These are phyloP conservation scores for Rhodomyrtus psidioides DNA, from an alignment of 441 rosid genomes.

Conservation along the genomic window DNA sequence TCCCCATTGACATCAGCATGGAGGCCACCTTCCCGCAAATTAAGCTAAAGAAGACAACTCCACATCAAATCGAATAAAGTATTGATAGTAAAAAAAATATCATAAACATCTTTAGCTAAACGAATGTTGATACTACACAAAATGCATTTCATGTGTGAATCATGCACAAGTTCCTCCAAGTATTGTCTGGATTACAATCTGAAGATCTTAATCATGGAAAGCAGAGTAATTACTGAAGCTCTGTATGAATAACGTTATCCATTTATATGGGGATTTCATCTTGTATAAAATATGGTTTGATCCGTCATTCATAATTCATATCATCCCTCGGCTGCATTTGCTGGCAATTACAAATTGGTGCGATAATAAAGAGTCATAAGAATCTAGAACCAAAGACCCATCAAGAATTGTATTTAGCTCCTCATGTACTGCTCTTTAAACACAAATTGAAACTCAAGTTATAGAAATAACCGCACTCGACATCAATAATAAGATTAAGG, in stretches of 20 bases:
- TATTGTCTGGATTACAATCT: background rate
- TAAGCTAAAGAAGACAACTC: constrained; percentile 52
- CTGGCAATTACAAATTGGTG: background rate
- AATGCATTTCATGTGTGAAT: background rate
- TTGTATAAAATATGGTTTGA: background rate
- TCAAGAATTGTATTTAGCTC: background rate
- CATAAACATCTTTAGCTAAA: background rate
- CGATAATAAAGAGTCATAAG: background rate
- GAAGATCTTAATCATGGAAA: background rate
- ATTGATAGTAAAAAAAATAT: background rate
- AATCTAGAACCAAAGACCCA: background rate
- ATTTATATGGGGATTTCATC: background rate
- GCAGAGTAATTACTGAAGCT: background rate
- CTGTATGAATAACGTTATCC: background rate
- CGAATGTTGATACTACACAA: background rate
- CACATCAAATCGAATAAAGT: background rate
- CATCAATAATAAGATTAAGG: background rate
- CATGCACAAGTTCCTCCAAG: background rate
- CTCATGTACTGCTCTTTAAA: background rate
- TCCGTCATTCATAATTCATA: background rate
- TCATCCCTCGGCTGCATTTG: background rate
- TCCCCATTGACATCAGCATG: constrained; percentile 99
- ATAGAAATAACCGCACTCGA: background rate
- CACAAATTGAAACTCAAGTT: background rate
- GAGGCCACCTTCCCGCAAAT: constrained; percentile 97